These are phyloP conservation scores for Naganishia liquefaciens DNA, from an alignment of 1,284 basidiomycete species.

Conservation along the genomic window DNA sequence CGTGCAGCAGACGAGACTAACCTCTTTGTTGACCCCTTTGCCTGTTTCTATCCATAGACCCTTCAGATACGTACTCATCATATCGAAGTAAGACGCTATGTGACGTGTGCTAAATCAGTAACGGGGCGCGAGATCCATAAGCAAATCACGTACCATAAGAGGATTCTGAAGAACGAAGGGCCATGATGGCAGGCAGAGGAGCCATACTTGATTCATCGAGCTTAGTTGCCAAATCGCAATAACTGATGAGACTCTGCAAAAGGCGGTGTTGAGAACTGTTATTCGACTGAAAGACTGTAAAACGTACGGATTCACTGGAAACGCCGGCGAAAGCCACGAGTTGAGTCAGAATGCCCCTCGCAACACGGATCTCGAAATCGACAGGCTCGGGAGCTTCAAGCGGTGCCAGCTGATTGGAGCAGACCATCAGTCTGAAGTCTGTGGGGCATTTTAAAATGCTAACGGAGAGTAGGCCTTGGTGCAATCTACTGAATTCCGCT, in stretches of 20 bases:
- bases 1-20: neutral
- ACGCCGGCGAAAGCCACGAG: neutral
- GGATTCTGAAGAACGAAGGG: constrained; percentile 13
- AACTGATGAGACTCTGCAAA: constrained; percentile 10
- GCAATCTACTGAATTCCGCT: constrained; percentile 14
- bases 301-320: constrained; percentile 6
- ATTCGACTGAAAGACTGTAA: neutral
- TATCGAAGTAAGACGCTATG: constrained; percentile 24
- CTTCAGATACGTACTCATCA: constrained; percentile 11
- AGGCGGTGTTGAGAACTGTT: neutral
- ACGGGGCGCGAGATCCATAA: neutral
- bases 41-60: constrained; percentile 23
- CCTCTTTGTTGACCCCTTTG: constrained; percentile 19
- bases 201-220: constrained; percentile 11
- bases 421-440: neutral
- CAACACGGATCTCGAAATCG: constrained; percentile 10
- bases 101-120: neutral
- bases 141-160: constrained; percentile 4
- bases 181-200: constrained; percentile 11
- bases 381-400: constrained; percentile 9
- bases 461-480: neutral
- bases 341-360: constrained; percentile 16
- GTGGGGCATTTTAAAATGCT: too few relatives aligned
- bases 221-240: constrained; percentile 5
- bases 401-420: neutral